phyloP scores from a whole-genome alignment of 441 rosid genomes.

The Biscutella laevigata region DNA sequence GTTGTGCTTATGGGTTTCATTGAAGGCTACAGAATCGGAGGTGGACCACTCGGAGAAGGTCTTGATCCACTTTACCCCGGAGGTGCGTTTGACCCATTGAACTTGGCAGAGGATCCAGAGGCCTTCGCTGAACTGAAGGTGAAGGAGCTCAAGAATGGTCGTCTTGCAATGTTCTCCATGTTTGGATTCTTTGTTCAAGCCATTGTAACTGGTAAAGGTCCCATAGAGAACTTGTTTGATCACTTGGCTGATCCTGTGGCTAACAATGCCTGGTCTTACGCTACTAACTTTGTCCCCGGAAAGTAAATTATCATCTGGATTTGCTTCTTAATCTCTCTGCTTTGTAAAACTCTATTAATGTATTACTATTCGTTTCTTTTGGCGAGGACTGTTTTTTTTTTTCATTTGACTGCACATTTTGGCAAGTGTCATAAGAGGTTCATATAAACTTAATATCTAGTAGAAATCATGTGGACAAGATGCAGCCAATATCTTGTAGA shows the following conservation, averaged over 20 bases:
- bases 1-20: constrained; percentile 85
- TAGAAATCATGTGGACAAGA: too few relatives aligned
- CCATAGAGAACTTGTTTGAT: constrained; percentile 70
- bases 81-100: constrained; percentile 82
- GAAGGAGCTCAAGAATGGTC: constrained; percentile 82
- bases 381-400: too few relatives aligned
- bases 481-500: too few relatives aligned
- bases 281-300: constrained; percentile 92
- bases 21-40: constrained; percentile 83
- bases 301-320: constrained; percentile 27
- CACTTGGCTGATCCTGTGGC: constrained; percentile 73
- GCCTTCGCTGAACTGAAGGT: constrained; percentile 86
- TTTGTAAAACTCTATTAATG: constrained; percentile 2
- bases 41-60: constrained; percentile 86
- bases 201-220: constrained; percentile 86
- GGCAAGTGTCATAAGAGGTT: too few relatives aligned
- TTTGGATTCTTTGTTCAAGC: constrained; percentile 92
- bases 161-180: constrained; percentile 88
- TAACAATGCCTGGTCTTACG: constrained; percentile 90
- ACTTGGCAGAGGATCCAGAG: constrained; percentile 80
- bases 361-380: too few relatives aligned
- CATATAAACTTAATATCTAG: too few relatives aligned
- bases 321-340: constrained; percentile 5
- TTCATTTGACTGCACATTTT: too few relatives aligned
- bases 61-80: constrained; percentile 85